Conservation (phyloP, 1,139 yeast species). For the Lodderomyces theae region DNA sequence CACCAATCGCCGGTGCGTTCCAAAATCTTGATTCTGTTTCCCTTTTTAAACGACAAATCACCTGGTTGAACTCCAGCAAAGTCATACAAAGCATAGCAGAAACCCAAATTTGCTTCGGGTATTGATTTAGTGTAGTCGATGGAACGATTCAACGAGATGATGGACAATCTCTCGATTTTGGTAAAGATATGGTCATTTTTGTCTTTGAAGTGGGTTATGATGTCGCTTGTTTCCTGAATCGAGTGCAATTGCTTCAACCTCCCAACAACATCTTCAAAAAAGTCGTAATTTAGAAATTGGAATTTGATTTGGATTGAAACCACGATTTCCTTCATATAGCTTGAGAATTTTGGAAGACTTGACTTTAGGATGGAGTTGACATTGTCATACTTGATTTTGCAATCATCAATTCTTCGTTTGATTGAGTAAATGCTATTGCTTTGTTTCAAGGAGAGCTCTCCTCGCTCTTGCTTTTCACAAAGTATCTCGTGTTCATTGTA, state of each 20-base stretch:
- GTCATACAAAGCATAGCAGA: slow-evolving; percentile 33
- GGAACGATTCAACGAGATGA: slow-evolving; percentile 14
- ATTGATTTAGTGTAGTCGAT: background rate
- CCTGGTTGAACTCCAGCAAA: slow-evolving; percentile 34
- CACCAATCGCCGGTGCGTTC: slow-evolving; percentile 55
- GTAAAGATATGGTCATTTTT: slow-evolving; percentile 15
- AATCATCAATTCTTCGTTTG: slow-evolving; percentile 31
- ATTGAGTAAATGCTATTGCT: slow-evolving; percentile 27
- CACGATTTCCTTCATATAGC: slow-evolving; percentile 24
- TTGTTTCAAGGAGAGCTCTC: slow-evolving; percentile 28
- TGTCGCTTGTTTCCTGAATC: slow-evolving; percentile 2
- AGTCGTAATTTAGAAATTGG: slow-evolving; percentile 29
- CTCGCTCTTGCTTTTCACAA: slow-evolving; percentile 21
- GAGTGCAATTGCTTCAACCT: slow-evolving; percentile 16
- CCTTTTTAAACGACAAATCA: slow-evolving; percentile 49
- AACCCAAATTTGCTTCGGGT: slow-evolving; percentile 6
- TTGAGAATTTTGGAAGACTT: slow-evolving; percentile 40
- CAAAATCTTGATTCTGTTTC: slow-evolving; percentile 47
- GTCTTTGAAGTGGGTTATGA: slow-evolving; percentile 14
- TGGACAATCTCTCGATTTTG: slow-evolving; percentile 19
- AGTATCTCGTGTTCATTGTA: slow-evolving; percentile 26
- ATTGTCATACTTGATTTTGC: slow-evolving; percentile 26
- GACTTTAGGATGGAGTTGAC: slow-evolving; percentile 31
- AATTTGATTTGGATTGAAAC: slow-evolving; percentile 27
- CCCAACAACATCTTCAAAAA: slow-evolving; percentile 25